Conservation (phyloP, 2,329 filamentous ascomycete species). For the Leptographium radiaticola region DNA sequence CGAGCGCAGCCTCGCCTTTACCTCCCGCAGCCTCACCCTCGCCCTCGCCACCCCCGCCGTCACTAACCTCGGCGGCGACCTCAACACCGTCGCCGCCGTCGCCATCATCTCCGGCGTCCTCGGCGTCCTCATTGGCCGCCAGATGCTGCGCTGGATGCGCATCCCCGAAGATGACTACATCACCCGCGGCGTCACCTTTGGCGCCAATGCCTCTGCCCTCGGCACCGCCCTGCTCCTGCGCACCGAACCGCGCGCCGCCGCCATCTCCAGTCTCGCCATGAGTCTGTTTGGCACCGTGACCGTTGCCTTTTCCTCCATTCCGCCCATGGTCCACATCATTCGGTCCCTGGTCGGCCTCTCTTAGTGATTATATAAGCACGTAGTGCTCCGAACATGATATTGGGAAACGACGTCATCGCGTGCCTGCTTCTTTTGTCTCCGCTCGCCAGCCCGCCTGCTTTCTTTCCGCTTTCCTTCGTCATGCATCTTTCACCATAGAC, state of each 20-base stretch:
- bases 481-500: background rate
- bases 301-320: conserved; percentile 43
- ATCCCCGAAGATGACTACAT: conserved; percentile 52
- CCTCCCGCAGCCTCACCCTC: conserved; percentile 42
- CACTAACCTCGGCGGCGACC: conserved; percentile 41
- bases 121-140: conserved; percentile 40
- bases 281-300: conserved; percentile 47
- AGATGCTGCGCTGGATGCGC: conserved; percentile 32
- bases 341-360: conserved; percentile 32
- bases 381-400: background rate
- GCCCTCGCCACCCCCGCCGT: conserved; percentile 46
- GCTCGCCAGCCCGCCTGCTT: too few species aligned
- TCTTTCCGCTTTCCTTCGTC: background rate
- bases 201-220: conserved; percentile 46
- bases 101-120: conserved; percentile 47
- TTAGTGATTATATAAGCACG: background rate
- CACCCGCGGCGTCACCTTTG: conserved; percentile 47
- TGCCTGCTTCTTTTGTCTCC: too few species aligned
- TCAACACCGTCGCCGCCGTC: conserved; percentile 40
- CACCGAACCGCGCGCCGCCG: conserved; percentile 44
- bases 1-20: conserved; percentile 38
- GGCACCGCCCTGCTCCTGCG: conserved; percentile 42
- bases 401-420: too few species aligned
- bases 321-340: conserved; percentile 34
- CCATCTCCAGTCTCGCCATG: conserved; percentile 47